Percentiles rank a stretch among this genome's conserved stretches.
phyloP scores from a whole-genome alignment of 805 yeast genomes.

The Nakazawaea siamensis region DNA sequence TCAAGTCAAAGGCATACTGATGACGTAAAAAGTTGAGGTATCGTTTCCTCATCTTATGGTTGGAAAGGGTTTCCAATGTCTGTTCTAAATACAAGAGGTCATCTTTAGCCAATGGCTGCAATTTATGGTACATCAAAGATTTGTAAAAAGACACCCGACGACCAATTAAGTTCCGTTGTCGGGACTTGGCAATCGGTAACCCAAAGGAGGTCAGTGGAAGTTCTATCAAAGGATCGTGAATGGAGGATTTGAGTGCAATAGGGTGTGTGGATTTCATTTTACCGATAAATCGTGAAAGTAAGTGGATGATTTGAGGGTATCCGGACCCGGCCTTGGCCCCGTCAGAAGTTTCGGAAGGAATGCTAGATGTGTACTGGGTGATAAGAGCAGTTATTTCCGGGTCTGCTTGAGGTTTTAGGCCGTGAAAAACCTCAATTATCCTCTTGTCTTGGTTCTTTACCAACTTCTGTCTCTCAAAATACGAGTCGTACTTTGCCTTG shows the following conservation, averaged over 20 bases:
- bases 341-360: too few relatives aligned
- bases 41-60: too few relatives aligned
- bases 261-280: background rate
- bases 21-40: constrained; percentile 1
- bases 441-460: background rate
- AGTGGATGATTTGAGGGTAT: background rate
- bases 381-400: background rate
- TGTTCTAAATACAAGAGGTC: background rate
- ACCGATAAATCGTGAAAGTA: background rate
- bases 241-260: background rate
- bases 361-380: too few relatives aligned
- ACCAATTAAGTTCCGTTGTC: constrained; percentile 1
- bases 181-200: constrained; percentile 1
- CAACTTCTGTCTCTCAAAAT: constrained; percentile 4
- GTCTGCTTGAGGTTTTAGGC: background rate
- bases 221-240: background rate
- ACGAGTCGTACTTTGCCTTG: background rate
- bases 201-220: constrained; percentile 5
- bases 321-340: too few relatives aligned
- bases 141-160: constrained; percentile 3
- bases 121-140: constrained; percentile 3
- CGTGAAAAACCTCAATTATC: background rate
- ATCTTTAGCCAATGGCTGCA: background rate
- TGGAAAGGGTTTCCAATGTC: too few relatives aligned
- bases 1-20: background rate